phyloP scores from a whole-genome alignment of 768 basidiomycete genomes.

The Pleurotus salmoneostramineus region DNA sequence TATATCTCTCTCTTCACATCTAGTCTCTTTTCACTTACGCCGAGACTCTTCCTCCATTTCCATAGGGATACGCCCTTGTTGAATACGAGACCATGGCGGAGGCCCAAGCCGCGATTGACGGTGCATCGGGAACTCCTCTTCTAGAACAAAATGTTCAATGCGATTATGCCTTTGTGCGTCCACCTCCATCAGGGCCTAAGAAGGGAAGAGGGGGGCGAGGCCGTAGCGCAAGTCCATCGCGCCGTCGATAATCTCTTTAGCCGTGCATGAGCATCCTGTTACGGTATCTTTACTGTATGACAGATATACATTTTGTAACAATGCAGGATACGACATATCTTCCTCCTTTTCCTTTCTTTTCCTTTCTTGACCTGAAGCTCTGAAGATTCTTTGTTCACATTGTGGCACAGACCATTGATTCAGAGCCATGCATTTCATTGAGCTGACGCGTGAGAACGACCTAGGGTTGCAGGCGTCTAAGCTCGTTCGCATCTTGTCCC shows the following conservation, averaged over 20 bases:
- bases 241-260: slow-evolving; percentile 37
- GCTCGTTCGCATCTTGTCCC: not conserved
- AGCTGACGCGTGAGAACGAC: not conserved
- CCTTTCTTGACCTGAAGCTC: not conserved
- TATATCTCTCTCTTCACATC: not conserved
- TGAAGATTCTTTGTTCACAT: not conserved
- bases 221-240: slow-evolving; percentile 79
- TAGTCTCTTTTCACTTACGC: slow-evolving; percentile 2
- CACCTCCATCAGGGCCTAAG: slow-evolving; percentile 81
- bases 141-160: slow-evolving; percentile 86
- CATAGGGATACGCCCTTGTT: slow-evolving; percentile 95
- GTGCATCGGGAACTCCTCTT: slow-evolving; percentile 76
- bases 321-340: too few relatives aligned
- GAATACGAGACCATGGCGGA: slow-evolving; percentile 96
- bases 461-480: not conserved
- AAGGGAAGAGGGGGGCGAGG: slow-evolving; percentile 67
- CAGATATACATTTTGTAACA: too few relatives aligned
- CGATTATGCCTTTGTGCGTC: slow-evolving; percentile 90
- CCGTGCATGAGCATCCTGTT: not conserved
- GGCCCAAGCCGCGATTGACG: slow-evolving; percentile 91
- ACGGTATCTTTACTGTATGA: not conserved
- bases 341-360: not conserved
- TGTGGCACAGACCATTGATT: not conserved
- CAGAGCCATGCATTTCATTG: not conserved
- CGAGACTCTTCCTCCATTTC: slow-evolving; percentile 5